Conservation (phyloP, 192 early-diverging fungal species). For the Rhizoclosmatium globosum region DNA sequence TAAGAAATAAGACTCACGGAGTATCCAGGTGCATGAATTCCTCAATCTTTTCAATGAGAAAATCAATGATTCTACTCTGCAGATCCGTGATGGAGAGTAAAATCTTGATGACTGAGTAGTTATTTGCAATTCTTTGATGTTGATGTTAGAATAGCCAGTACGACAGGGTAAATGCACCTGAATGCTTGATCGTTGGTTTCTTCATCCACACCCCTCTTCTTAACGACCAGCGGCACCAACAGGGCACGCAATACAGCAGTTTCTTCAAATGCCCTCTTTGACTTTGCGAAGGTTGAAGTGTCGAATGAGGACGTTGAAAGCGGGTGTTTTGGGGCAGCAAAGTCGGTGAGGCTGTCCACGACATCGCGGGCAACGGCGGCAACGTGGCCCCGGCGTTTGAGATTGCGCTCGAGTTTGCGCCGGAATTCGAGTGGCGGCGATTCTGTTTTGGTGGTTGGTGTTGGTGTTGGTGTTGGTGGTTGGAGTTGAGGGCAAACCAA, state of each 20-base stretch:
- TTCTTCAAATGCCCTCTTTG: background rate
- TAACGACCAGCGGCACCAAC: background rate
- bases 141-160: no score
- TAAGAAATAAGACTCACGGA: slow-evolving; percentile 6
- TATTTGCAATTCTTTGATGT: background rate
- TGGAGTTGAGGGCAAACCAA: background rate
- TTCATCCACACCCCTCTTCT: background rate
- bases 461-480: background rate
- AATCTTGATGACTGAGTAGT: slow-evolving; percentile 32
- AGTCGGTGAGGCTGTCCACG: background rate
- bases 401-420: background rate
- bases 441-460: background rate
- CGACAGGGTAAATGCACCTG: no score
- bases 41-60: slow-evolving; percentile 12
- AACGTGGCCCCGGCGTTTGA: background rate
- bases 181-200: background rate
- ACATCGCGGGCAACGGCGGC: background rate
- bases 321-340: background rate
- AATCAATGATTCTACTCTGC: slow-evolving; percentile 8
- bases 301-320: no score
- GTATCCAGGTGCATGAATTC: slow-evolving; percentile 5
- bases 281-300: background rate
- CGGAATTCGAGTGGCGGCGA: background rate
- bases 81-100: slow-evolving; percentile 19
- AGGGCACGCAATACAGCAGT: background rate